Evolutionary conservation across 441 rosid species (phyloP).

Genomic region (Euphorbia schlechtendalii): DNA sequence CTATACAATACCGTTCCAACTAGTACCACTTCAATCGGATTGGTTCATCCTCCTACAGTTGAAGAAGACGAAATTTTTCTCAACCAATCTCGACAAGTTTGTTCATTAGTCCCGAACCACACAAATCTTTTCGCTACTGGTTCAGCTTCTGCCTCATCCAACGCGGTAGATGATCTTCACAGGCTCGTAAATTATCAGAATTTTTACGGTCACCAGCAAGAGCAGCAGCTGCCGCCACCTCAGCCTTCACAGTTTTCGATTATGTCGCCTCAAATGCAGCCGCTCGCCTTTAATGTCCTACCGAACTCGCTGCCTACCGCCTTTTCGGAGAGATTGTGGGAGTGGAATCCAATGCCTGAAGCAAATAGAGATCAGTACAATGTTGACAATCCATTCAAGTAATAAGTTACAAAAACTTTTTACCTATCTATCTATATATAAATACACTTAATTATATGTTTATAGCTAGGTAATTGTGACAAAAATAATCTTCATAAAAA

Average conservation of each 20-base stretch:
- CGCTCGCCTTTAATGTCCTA: constrained; percentile 37
- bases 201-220: constrained; percentile 27
- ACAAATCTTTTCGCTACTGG: constrained; percentile 23
- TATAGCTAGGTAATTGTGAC: background rate
- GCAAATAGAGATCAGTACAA: constrained; percentile 42
- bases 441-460: background rate
- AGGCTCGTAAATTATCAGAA: constrained; percentile 65
- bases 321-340: constrained; percentile 63
- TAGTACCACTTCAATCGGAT: constrained; percentile 26
- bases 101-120: constrained; percentile 23
- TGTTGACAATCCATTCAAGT: constrained; percentile 58
- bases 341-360: constrained; percentile 76
- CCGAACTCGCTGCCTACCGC: constrained; percentile 41
- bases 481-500: constrained; percentile 2
- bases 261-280: constrained; percentile 32
- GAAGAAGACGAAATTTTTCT: constrained; percentile 36
- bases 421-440: background rate
- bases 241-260: constrained; percentile 28
- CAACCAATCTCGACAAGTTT: constrained; percentile 27
- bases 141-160: constrained; percentile 27
- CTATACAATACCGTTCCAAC: constrained; percentile 43
- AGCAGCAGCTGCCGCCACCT: constrained; percentile 7
- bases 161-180: constrained; percentile 62
- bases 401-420: constrained; percentile 16
- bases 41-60: constrained; percentile 25